A percentile compares a stretch with the other conserved stretches of the same genome.
Conservation (phyloP, 2,329 filamentous ascomycete genomes). For the Diaporthe batatas region DNA sequence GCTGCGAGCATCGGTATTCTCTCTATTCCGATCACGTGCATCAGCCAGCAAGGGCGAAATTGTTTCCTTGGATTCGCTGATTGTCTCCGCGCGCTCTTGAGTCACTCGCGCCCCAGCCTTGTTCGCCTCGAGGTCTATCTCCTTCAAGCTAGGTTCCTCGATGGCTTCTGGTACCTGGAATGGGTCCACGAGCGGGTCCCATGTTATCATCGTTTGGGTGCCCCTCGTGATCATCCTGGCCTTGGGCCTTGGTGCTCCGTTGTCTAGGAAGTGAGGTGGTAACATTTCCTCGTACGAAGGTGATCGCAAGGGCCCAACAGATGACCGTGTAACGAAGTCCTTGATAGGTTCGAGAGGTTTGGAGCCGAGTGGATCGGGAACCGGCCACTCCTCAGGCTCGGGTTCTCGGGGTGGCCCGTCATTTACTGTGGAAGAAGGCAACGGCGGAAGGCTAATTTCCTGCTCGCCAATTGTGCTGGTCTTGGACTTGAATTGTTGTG, state of each 20-base stretch:
- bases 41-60: neutral
- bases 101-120: neutral
- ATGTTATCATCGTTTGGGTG: slow-evolving; percentile 1
- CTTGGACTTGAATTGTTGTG: slow-evolving; percentile 9
- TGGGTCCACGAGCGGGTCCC: slow-evolving; percentile 1
- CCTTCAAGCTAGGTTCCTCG: neutral
- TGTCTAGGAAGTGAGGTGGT: slow-evolving; percentile 8
- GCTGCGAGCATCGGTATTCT: neutral
- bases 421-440: neutral
- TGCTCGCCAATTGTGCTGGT: slow-evolving; percentile 8
- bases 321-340: neutral
- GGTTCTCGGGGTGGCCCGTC: neutral
- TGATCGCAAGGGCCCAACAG: slow-evolving; percentile 13
- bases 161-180: slow-evolving; percentile 7
- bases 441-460: neutral
- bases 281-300: neutral
- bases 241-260: neutral
- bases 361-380: neutral
- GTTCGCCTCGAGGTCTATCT: slow-evolving; percentile 16
- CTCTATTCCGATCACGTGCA: neutral
- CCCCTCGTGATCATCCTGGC: neutral
- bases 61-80: neutral
- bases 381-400: neutral
- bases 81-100: neutral
- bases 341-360: neutral